Evolutionary conservation across 75 land plant species (phyloP), one percentile per base, ranked within the genome.

Genomic region (Cunninghamia lanceolata): DNA sequence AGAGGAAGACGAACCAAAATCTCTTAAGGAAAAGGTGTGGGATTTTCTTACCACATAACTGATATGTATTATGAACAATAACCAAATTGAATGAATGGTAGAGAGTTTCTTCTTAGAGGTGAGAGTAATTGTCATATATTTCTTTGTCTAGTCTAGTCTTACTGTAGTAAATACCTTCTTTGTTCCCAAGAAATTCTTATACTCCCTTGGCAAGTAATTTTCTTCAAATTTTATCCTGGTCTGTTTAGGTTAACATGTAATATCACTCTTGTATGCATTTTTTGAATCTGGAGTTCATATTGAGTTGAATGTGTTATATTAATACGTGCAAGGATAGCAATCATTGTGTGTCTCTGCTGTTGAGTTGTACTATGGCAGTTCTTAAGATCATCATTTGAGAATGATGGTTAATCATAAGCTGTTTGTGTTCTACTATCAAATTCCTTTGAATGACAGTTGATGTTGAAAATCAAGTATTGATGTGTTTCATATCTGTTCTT

Each of bases 21-120:
- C 88, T 28, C 39, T 86, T 34, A 84, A 79, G 79, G 79, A 78
- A 84, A 91, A 91, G 79, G n/a, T 90, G 52, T 89, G 88, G 90
- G 85, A 86, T 45, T 89, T 89, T 75, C 74, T 91, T 9, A 85
- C 88, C 14, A 89, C 90, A 79, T 88, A 88, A 86, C 14, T 28
- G 46, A 10, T 80, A n/a, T 28, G 14, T 45, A 80, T 10, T 10
- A 80, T 45, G 47, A 4, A 50, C 53, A 14, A 14, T 50, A 50
- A 16, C 53, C 53, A 50, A 50, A 16, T 50, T 50, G 2, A 11
- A 11, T 50, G 28, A 43, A 42, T 43, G 50, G n/a, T 80, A 13
- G 32, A 43, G 32, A 80, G n/a, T 43, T 80, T n/a, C 81, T 78
- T 39, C 52, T 25, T 9, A 3, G 47, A 80, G 82, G 82, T 43